A percentile compares a stretch with the other conserved stretches of the same genome.
phyloP scores from a whole-genome alignment of 306 rosid species.

The Echinosophora koreensis region DNA sequence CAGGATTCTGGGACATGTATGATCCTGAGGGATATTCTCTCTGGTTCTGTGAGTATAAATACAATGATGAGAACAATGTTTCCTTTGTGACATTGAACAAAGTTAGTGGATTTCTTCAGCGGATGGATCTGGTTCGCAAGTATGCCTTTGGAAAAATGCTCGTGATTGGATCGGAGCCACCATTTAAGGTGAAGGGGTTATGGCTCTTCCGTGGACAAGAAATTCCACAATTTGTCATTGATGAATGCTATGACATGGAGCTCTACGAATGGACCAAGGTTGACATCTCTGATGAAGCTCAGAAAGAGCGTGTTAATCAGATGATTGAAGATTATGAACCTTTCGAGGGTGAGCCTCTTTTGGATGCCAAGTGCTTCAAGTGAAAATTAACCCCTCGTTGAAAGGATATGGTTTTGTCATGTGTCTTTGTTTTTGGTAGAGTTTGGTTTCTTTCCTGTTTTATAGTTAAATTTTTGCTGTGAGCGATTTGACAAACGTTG shows the following conservation, averaged over 20 bases:
- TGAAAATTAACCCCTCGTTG: constrained; percentile 37
- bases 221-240: constrained; percentile 72
- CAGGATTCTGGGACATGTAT: constrained; percentile 97
- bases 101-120: constrained; percentile 86
- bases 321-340: constrained; percentile 88
- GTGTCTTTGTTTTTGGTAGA: constrained; percentile 24
- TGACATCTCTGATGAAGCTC: constrained; percentile 70
- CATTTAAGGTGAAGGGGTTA: constrained; percentile 88
- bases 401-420: constrained; percentile 41
- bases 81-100: constrained; percentile 87
- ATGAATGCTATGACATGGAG: constrained; percentile 97
- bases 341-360: constrained; percentile 81
- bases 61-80: constrained; percentile 85
- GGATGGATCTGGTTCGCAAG: constrained; percentile 91
- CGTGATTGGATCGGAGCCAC: constrained; percentile 75
- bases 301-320: constrained; percentile 82
- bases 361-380: constrained; percentile 93
- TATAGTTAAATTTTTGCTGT: constrained; percentile 27
- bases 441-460: constrained; percentile 29
- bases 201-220: constrained; percentile 96
- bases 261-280: constrained; percentile 88
- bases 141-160: constrained; percentile 95
- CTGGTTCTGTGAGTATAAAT: constrained; percentile 94
- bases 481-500: constrained; percentile 5
- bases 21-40: constrained; percentile 96